Percentiles rank a stretch among this genome's conserved stretches.
These are phyloP conservation scores for Neonectria punicea DNA, from an alignment of 2,329 filamentous ascomycete species.

Conservation along the genomic window DNA sequence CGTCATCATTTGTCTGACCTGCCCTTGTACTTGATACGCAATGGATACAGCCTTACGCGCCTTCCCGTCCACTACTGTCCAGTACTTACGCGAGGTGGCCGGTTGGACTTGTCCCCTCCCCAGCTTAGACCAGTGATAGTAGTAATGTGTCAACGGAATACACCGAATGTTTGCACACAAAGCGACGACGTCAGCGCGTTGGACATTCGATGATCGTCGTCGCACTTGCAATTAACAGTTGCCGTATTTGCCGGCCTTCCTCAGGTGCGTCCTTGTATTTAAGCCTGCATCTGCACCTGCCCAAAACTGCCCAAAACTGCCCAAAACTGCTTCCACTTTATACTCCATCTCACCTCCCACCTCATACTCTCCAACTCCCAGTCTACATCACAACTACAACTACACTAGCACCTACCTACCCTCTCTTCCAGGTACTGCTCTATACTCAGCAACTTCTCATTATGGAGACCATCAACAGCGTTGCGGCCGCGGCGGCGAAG, in stretches of 20 bases:
- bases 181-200: slow-evolving; percentile 13
- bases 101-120: no score
- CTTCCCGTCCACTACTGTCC: background rate
- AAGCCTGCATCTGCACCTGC: background rate
- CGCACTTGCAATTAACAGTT: slow-evolving; percentile 6
- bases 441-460: background rate
- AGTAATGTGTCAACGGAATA: background rate
- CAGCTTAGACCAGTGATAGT: background rate
- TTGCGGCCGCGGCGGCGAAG: slow-evolving; percentile 55
- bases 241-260: background rate
- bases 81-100: no score
- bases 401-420: background rate
- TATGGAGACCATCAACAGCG: slow-evolving; percentile 74
- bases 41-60: background rate
- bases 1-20: slow-evolving; percentile 1
- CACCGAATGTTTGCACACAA: background rate
- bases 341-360: slow-evolving; percentile 16
- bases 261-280: background rate
- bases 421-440: background rate
- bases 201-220: background rate
- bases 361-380: background rate
- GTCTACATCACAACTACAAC: no score
- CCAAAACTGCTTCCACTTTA: background rate
- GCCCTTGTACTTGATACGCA: background rate
- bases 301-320: background rate